phyloP scores from a whole-genome alignment of 495 filamentous ascomycete genomes.

The Penicillium ochrochloron region DNA sequence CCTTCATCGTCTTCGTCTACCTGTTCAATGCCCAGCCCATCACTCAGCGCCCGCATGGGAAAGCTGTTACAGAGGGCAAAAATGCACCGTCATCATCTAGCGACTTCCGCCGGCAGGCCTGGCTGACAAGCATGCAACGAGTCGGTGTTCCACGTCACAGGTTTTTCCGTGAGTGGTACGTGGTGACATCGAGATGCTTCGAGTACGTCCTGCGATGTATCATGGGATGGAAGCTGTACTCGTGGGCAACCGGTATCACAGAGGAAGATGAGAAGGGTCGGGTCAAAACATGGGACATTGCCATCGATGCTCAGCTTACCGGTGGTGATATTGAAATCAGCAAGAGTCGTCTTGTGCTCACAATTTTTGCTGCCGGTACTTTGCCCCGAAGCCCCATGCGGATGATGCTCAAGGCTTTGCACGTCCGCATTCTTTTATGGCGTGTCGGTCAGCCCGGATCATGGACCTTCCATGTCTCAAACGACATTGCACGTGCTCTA shows the following conservation, averaged over 20 bases:
- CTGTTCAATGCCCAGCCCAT: constrained; percentile 63
- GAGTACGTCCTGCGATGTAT: constrained; percentile 82
- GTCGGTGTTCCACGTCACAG: constrained; percentile 91
- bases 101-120: constrained; percentile 84
- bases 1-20: constrained; percentile 70
- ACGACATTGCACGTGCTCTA: constrained; percentile 67
- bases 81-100: constrained; percentile 75
- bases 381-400: constrained; percentile 81
- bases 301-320: constrained; percentile 92
- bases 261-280: constrained; percentile 85
- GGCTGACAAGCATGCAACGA: constrained; percentile 93
- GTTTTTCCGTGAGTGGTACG: constrained; percentile 82
- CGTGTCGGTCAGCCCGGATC: constrained; percentile 69
- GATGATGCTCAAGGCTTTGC: constrained; percentile 90
- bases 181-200: constrained; percentile 74
- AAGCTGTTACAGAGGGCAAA: constrained; percentile 37
- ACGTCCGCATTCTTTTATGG: constrained; percentile 87
- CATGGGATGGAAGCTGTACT: constrained; percentile 75
- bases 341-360: constrained; percentile 83
- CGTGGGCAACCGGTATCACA: constrained; percentile 75
- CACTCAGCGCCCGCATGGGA: constrained; percentile 29
- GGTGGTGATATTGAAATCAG: constrained; percentile 91
- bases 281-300: constrained; percentile 92
- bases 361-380: constrained; percentile 86
- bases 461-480: constrained; percentile 61